A percentile compares a stretch with the other conserved stretches of the same genome.
phyloP scores from a whole-genome alignment of 2,329 filamentous ascomycete species.

The Penicillium hesseltinei region DNA sequence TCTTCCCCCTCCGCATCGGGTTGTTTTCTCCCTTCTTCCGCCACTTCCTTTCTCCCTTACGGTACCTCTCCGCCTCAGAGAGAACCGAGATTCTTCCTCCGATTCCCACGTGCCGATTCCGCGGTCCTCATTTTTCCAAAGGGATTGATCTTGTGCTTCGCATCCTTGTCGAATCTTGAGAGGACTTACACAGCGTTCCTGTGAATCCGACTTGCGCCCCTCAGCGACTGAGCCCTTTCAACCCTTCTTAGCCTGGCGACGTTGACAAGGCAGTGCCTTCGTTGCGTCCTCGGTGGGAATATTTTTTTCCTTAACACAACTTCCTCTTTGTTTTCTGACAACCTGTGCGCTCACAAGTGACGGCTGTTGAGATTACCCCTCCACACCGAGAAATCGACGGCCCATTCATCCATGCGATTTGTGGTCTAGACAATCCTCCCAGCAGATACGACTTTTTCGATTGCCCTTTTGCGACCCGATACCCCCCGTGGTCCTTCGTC shows the following conservation, averaged over 20 bases:
- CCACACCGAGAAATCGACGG: conserved; percentile 5
- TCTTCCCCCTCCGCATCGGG: conserved; percentile 17
- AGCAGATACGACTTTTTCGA: conserved; percentile 4
- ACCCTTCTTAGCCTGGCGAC: conserved; percentile 2
- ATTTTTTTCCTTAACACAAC: not conserved
- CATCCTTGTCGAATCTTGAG: conserved; percentile 2
- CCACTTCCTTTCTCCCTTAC: conserved; percentile 7
- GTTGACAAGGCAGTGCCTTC: conserved; percentile 21
- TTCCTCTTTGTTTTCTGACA: conserved; percentile 6
- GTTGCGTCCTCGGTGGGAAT: conserved; percentile 9
- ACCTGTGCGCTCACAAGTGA: conserved; percentile 13
- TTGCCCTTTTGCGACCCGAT: conserved; percentile 4
- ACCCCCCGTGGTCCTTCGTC: conserved; percentile 1
- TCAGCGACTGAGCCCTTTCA: not conserved
- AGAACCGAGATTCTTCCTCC: conserved; percentile 4
- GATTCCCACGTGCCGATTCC: conserved; percentile 30
- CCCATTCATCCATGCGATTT: conserved; percentile 27
- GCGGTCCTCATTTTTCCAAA: conserved; percentile 21
- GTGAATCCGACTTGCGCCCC: conserved; percentile 8
- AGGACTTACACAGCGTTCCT: conserved; percentile 3
- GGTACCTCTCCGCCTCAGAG: conserved; percentile 5
- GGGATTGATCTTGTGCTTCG: conserved; percentile 15
- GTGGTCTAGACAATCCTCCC: conserved; percentile 22
- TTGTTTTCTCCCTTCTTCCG: conserved; percentile 17
- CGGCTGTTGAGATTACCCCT: conserved; percentile 12